Percentiles rank a stretch among this genome's conserved stretches.
These are phyloP conservation scores for Chytriomyces hyalinus DNA, from an alignment of 192 early-diverging fungal species.

Conservation along the genomic window DNA sequence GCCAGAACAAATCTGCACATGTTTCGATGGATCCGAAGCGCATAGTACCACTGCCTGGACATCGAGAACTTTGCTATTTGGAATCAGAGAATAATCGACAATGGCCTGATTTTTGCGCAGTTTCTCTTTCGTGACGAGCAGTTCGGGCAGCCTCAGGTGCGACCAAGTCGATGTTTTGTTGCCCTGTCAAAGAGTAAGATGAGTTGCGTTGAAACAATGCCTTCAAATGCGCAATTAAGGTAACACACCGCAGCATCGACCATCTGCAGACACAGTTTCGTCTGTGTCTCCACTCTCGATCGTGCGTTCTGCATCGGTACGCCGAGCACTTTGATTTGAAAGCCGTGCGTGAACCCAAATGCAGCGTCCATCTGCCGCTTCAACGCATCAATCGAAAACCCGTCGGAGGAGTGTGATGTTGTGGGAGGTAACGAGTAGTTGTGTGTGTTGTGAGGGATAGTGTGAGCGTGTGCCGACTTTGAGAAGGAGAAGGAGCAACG, in stretches of 20 bases:
- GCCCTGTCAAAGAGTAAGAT: constrained; percentile 38
- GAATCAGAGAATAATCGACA: constrained; percentile 44
- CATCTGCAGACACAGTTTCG: constrained; percentile 87
- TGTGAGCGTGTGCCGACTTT: not conserved
- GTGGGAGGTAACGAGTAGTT: not conserved
- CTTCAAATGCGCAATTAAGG: not conserved
- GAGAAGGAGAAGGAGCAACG: not conserved
- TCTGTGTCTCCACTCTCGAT: constrained; percentile 94
- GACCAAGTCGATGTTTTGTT: constrained; percentile 80
- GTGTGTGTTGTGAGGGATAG: not conserved
- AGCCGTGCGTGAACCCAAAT: constrained; percentile 14
- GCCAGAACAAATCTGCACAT: constrained; percentile 78
- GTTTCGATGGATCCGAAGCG: constrained; percentile 75
- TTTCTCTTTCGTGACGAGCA: constrained; percentile 77
- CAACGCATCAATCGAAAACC: constrained; percentile 12
- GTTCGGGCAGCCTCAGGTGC: constrained; percentile 82
- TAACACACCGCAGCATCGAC: constrained; percentile 30
- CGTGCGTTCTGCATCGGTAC: constrained; percentile 61
- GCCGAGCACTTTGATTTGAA: constrained; percentile 43
- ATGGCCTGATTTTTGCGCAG: constrained; percentile 48
- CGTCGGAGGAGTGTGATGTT: not conserved
- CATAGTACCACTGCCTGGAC: constrained; percentile 87
- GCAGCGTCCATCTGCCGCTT: constrained; percentile 32
- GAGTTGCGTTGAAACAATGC: not conserved
- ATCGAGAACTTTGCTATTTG: constrained; percentile 53